Conservation (phyloP, 352 stramenopile genomes). For the Detonula confervacea region DNA sequence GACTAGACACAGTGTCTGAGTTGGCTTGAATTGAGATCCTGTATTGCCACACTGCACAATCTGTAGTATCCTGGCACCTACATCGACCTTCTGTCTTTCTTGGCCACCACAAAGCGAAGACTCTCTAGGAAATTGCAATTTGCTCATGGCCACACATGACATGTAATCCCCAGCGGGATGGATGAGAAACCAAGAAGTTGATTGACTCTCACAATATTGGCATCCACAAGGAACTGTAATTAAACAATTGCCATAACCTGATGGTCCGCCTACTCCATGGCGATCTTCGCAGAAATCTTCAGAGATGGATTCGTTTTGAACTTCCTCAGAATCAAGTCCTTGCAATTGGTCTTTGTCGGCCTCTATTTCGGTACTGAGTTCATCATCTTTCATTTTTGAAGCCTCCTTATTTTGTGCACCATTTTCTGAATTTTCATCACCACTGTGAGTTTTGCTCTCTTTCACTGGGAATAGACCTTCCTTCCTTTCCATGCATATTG, state of each 20-base stretch:
- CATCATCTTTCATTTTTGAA: constrained; percentile 1
- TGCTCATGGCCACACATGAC: constrained; percentile 62
- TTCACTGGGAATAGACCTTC: neutral
- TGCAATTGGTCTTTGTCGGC: constrained; percentile 2
- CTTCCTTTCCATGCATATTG: neutral
- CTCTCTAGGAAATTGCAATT: constrained; percentile 46
- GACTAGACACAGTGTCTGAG: constrained; percentile 45
- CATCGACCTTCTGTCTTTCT: constrained; percentile 41
- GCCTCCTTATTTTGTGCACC: constrained; percentile 1
- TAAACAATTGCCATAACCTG: constrained; percentile 71
- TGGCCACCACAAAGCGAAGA: constrained; percentile 12
- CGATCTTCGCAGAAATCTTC: neutral
- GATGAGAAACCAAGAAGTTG: constrained; percentile 47
- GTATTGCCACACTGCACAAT: constrained; percentile 54
- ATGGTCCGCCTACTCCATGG: constrained; percentile 36
- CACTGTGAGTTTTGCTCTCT: neutral
- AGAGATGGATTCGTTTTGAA: neutral
- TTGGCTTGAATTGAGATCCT: constrained; percentile 17
- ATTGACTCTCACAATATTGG: constrained; percentile 25
- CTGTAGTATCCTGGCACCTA: constrained; percentile 74
- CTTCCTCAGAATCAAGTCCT: neutral
- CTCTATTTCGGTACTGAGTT: neutral
- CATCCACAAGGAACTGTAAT: constrained; percentile 64
- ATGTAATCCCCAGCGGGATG: constrained; percentile 67
- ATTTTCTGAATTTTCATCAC: constrained; percentile 5